Evolutionary conservation across 2,329 filamentous ascomycete species (phyloP), one percentile per base, ranked within the genome.

Genomic region (Aspergillus luchuensis): DNA sequence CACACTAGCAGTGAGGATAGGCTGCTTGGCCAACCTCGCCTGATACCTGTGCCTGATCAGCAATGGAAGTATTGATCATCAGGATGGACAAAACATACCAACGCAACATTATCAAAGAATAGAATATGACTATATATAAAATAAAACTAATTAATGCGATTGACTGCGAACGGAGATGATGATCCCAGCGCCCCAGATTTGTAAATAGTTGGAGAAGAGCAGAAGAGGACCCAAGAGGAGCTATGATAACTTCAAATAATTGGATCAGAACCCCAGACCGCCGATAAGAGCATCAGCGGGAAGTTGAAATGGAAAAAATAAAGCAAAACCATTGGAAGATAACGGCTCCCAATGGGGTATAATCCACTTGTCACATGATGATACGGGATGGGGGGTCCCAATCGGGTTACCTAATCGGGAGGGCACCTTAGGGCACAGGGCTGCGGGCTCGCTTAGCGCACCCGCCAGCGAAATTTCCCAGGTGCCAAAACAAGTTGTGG

Each of bases 1-100:
- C 70, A 97, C 81, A 74, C 89, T 91, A 82, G 97, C 92, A 10
- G 94, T 98, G 72, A 97, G 86, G 69, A 98, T 82, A 62, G 94
- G 94, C 73, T 91, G 87, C 71, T 87, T 85, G 69, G 90, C 89
- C 74, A 97, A 84, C 77, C 87, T 90, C 73, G 87, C 83, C 79
- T 96, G 92, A 81, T 98, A 98, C 92, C 93, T 87, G 41, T 45
- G 68, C 8, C 68, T 66, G 60, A 60, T 56, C 52, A 63, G 58
- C 50, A 25, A 59, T 48, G 56, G 36, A 43, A 45, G 30, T 13
- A 43, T 57, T 36, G 25, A 36, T 48, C 25, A 17, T 41, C 47
- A 11, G 33, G 17, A 25, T 38, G 17, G 28, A 58, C 2, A 54
- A 41, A 47, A 71, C 67, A 53, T 60, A 77, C 75, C 75, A 77